Evolutionary conservation across 1,139 yeast species (phyloP).

Genomic region (Pichia norvegensis): DNA sequence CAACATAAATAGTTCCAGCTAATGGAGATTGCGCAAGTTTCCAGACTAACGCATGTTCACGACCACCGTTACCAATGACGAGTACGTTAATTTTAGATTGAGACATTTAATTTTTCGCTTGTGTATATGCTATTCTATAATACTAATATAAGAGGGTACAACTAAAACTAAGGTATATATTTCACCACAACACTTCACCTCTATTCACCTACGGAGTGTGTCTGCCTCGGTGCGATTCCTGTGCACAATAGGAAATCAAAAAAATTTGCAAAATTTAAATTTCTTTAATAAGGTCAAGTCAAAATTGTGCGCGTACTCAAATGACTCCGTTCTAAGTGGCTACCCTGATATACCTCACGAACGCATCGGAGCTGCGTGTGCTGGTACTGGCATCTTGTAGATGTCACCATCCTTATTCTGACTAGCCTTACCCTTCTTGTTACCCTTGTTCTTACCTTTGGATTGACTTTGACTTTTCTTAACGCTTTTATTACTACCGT

Average conservation of each 20-base stretch:
- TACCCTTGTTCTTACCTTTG: not conserved
- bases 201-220: not conserved
- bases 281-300: not conserved
- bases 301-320: not conserved
- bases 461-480: not conserved
- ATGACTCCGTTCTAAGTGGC: not conserved
- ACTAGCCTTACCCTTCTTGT: not conserved
- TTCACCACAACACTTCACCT: too few relatives aligned
- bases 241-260: not conserved
- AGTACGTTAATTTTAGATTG: conserved; percentile 45
- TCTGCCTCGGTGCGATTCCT: not conserved
- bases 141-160: not conserved
- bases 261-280: not conserved
- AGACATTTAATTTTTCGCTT: conserved; percentile 3
- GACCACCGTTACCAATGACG: conserved; percentile 95
- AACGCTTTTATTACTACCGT: not conserved
- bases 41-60: conserved; percentile 98
- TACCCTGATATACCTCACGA: not conserved
- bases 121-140: not conserved
- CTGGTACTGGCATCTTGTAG: not conserved
- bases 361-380: not conserved
- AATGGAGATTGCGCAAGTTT: conserved; percentile 70
- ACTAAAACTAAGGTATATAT: not conserved
- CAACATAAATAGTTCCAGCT: conserved; percentile 72
- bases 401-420: not conserved